Conservation (phyloP, 306 rosid genomes). For the Coriaria nepalensis region DNA sequence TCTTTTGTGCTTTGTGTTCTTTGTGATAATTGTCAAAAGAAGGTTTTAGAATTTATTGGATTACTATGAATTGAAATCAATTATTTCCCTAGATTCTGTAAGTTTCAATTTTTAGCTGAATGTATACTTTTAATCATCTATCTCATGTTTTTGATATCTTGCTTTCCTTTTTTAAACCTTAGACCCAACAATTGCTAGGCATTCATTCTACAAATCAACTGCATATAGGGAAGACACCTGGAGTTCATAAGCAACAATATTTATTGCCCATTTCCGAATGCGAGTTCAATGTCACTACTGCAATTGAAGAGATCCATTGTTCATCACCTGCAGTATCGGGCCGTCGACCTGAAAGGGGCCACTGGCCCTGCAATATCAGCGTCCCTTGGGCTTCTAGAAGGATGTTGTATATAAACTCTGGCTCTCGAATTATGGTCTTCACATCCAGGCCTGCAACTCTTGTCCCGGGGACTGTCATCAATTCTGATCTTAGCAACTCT, state of each 20-base stretch:
- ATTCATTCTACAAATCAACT: slow-evolving; percentile 28
- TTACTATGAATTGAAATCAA: no score
- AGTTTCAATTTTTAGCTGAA: background rate
- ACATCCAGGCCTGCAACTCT: slow-evolving; percentile 79
- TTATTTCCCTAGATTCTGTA: no score
- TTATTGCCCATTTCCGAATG: slow-evolving; percentile 67
- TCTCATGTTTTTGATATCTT: slow-evolving; percentile 1
- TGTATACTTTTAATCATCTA: background rate
- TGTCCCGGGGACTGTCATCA: slow-evolving; percentile 67
- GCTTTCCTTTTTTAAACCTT: slow-evolving; percentile 14
- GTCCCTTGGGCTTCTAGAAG: slow-evolving; percentile 73
- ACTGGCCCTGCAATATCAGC: slow-evolving; percentile 74
- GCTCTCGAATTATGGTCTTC: slow-evolving; percentile 80
- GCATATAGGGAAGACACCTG: slow-evolving; percentile 38
- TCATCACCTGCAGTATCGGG: slow-evolving; percentile 14
- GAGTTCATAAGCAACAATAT: slow-evolving; percentile 43
- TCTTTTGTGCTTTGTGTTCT: no score
- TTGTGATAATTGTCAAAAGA: no score
- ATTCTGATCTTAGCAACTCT: slow-evolving; percentile 33
- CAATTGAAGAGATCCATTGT: slow-evolving; percentile 63
- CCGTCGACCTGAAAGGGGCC: slow-evolving; percentile 58
- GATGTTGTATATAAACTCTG: slow-evolving; percentile 35
- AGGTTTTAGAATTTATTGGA: no score
- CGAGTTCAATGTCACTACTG: slow-evolving; percentile 55
- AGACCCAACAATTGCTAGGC: slow-evolving; percentile 48